Conservation (phyloP, 345 rosid species). For the Salix arbutifolia region DNA sequence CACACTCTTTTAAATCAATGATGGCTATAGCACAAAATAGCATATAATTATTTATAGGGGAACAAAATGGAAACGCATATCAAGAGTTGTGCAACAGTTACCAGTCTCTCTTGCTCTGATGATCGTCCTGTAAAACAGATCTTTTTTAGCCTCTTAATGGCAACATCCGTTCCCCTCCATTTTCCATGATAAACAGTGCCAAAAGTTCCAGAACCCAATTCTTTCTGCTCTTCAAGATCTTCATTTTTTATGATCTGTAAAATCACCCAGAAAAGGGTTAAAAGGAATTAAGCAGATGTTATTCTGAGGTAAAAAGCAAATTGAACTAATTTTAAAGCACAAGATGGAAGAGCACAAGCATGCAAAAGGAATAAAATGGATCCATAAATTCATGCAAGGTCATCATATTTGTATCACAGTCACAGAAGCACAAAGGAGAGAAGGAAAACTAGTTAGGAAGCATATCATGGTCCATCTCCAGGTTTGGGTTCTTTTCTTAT, state of each 20-base stretch:
- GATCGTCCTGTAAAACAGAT: conserved; percentile 89
- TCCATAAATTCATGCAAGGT: background rate
- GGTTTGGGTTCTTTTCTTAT: background rate
- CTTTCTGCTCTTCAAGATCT: conserved; percentile 92
- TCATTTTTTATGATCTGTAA: conserved; percentile 75
- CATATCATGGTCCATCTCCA: background rate
- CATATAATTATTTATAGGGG: background rate
- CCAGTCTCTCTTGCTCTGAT: conserved; percentile 94
- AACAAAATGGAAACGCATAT: background rate
- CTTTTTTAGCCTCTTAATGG: conserved; percentile 90
- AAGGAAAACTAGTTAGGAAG: background rate
- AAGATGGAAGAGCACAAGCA: background rate
- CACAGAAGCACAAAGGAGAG: background rate
- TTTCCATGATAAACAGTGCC: conserved; percentile 99
- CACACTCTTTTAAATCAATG: background rate
- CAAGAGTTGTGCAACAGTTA: conserved; percentile 23
- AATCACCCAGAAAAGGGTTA: background rate
- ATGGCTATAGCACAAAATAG: background rate
- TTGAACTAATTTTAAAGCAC: background rate
- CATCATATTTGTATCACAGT: background rate
- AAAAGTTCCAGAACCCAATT: conserved; percentile 93
- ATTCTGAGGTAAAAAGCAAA: background rate
- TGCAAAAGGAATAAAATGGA: background rate
- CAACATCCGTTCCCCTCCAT: conserved; percentile 98
- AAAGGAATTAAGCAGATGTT: conserved; percentile 3